Conservation (phyloP, 108 stramenopile genomes). For the Fragilaria radians region DNA sequence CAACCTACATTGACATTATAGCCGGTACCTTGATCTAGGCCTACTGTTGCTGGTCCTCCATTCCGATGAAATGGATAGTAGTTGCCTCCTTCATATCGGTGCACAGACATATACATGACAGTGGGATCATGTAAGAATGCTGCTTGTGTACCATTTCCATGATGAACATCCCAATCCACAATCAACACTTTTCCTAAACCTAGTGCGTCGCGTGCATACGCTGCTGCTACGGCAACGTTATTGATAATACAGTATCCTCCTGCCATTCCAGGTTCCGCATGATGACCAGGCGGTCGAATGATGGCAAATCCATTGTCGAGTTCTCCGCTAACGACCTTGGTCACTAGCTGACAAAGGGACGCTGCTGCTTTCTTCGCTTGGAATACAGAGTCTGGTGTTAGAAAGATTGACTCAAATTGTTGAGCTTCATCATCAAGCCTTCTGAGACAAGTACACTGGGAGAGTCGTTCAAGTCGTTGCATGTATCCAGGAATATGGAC, state of each 20-base stretch:
- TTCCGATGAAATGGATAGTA: constrained; percentile 43
- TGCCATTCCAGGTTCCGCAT: constrained; percentile 53
- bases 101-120: constrained; percentile 66
- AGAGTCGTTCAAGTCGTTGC: constrained; percentile 27
- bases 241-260: constrained; percentile 87
- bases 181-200: constrained; percentile 31
- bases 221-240: constrained; percentile 77
- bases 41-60: constrained; percentile 36
- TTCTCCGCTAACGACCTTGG: constrained; percentile 17
- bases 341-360: constrained; percentile 38
- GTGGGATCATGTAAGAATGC: constrained; percentile 50
- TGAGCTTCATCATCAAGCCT: constrained; percentile 37
- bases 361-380: constrained; percentile 38
- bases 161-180: constrained; percentile 52
- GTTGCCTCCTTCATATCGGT: constrained; percentile 54
- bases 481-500: constrained; percentile 46
- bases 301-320: constrained; percentile 50
- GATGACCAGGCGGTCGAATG: constrained; percentile 88
- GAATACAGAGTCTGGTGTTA: constrained; percentile 31
- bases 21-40: constrained; percentile 39
- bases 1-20: constrained; percentile 77
- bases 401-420: constrained; percentile 51
- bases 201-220: constrained; percentile 41
- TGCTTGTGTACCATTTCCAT: constrained; percentile 49
- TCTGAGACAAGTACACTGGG: constrained; percentile 25